phyloP scores from a whole-genome alignment of 768 basidiomycete species.

The Gautieria morchelliformis region DNA sequence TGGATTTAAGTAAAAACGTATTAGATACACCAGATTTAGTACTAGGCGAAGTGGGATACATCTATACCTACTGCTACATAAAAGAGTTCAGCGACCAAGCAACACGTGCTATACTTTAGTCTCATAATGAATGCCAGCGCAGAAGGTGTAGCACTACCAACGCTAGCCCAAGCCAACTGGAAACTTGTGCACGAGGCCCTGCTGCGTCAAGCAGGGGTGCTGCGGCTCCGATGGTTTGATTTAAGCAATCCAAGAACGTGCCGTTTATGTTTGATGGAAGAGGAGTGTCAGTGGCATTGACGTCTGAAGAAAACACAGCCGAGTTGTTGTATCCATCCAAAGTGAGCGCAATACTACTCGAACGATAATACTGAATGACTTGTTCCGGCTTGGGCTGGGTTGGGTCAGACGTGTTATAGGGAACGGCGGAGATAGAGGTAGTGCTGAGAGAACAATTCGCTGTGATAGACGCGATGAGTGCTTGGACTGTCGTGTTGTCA shows the following conservation, averaged over 20 bases:
- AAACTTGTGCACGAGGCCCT: not conserved
- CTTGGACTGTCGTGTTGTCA: constrained; percentile 37
- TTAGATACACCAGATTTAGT: too few species aligned
- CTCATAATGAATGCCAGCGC: not conserved
- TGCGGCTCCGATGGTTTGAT: constrained; percentile 47
- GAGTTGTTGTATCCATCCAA: constrained; percentile 63
- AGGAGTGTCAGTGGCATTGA: constrained; percentile 34
- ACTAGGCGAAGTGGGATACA: too few species aligned
- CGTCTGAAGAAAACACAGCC: constrained; percentile 31
- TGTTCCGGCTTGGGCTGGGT: constrained; percentile 36
- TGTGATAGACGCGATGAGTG: constrained; percentile 33
- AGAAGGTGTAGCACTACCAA: not conserved
- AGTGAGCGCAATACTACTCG: constrained; percentile 51
- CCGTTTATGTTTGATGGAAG: constrained; percentile 44
- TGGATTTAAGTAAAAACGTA: too few species aligned
- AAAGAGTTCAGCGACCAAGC: too few species aligned
- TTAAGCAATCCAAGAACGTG: constrained; percentile 46
- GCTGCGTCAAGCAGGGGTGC: constrained; percentile 44
- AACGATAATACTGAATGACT: constrained; percentile 59
- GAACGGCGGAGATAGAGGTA: constrained; percentile 18
- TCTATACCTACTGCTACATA: too few species aligned
- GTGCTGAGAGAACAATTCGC: constrained; percentile 35
- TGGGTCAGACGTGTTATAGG: constrained; percentile 23
- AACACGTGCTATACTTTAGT: too few species aligned
- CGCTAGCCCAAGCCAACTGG: not conserved